Evolutionary conservation across 2,329 filamentous ascomycete species (phyloP), one percentile per base, ranked within the genome.

Genomic region (Aspergillus spinulosporus): DNA sequence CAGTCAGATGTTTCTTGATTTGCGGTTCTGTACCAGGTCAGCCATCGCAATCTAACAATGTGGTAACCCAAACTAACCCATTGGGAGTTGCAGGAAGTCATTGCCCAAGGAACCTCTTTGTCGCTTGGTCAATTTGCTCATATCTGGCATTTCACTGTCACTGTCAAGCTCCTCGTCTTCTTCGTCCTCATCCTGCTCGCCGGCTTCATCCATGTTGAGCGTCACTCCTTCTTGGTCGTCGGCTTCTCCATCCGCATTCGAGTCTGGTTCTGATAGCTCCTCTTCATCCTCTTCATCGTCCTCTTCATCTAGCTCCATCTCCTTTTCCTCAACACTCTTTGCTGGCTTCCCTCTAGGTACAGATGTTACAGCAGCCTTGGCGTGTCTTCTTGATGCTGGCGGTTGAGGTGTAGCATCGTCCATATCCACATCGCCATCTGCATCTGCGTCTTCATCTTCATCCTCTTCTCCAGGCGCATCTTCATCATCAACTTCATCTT

Each of bases 1-100:
- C 87, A 0, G 87, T 89, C 48, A 90, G 76, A 63, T 88, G 84
- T 66, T 89, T 88, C 74, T 88, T 88, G 68, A 86, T 83, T 73
- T 88, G 85, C 14, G 85, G 85, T 70, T 88, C 85, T 83, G 64
- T 49, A 54, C 32, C 39, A 6, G 5, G 54, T 69, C 47, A 69
- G 63, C 49, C 43, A 39, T 6, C 14, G 5, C 15, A 49, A 7
- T 11, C 21, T 36, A 32, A 12, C 14, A 21, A 21, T 6, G 9
- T 8, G 12, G 14, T 12, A 12, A 14, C 14, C 40, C 28, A 5
- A 14, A 43, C 73, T 64, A 67, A 80, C 77, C 79, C 74, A 86
- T 87, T 6, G 82, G 83, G 7, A 86, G 73, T 48, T 78, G 75
- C 61, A 80, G 65, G 59, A 80, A 78, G 59, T 75, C 72, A 72